These are phyloP conservation scores for Thalassia testudinum DNA, from an alignment of 116 monocot genomes.

Conservation along the genomic window DNA sequence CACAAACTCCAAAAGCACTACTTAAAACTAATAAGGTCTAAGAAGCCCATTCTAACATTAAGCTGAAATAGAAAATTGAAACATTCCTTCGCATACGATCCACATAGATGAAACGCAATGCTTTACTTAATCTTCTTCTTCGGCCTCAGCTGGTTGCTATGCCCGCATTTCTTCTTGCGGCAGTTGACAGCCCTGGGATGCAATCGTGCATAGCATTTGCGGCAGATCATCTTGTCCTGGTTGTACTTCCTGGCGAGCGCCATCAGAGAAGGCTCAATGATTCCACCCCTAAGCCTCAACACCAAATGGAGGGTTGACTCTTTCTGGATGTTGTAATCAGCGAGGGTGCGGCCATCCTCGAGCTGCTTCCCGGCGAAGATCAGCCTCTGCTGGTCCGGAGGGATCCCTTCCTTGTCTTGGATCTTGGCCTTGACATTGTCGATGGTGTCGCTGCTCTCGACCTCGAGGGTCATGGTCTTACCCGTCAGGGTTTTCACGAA, in stretches of 20 bases:
- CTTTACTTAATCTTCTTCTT: constrained; percentile 65
- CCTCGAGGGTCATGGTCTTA: constrained; percentile 54
- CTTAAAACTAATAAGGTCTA: no score
- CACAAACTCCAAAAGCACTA: no score
- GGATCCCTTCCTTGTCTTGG: constrained; percentile 20
- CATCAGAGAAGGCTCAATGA: no score
- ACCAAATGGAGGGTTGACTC: constrained; percentile 20
- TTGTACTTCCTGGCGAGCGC: no score
- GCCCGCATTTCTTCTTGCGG: constrained; percentile 74
- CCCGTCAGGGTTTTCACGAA: constrained; percentile 39
- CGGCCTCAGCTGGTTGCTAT: constrained; percentile 73
- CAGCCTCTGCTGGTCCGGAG: no score
- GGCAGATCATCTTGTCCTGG: constrained; percentile 25
- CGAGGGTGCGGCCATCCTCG: no score
- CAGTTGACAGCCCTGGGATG: constrained; percentile 79
- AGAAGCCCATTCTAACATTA: no score
- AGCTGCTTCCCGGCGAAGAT: no score
- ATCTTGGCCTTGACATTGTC: constrained; percentile 71
- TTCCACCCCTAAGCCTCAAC: constrained; percentile 21
- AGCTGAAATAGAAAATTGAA: no score
- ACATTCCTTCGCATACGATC: no score
- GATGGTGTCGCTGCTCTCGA: constrained; percentile 64
- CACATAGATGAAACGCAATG: not conserved
- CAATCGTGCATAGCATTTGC: constrained; percentile 59
- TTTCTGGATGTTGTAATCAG: no score